These are phyloP conservation scores for Rhodofomes roseus DNA, from an alignment of 1,284 basidiomycete species.

Conservation along the genomic window DNA sequence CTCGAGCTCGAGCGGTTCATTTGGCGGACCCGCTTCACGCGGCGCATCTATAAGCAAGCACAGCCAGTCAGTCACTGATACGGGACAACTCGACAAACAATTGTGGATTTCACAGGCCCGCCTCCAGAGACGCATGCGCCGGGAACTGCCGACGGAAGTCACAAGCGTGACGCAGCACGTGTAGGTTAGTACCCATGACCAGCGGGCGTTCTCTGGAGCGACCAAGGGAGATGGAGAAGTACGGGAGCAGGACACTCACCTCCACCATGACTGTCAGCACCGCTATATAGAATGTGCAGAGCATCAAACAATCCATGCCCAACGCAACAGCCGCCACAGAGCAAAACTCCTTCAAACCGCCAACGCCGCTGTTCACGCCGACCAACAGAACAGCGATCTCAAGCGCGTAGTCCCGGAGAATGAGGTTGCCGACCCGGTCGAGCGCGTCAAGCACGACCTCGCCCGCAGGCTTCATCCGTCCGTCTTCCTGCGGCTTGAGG, in stretches of 20 bases:
- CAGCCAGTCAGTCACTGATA: constrained; percentile 6
- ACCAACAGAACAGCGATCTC: constrained; percentile 89
- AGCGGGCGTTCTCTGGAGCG: neutral
- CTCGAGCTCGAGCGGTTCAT: constrained; percentile 27
- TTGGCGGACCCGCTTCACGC: constrained; percentile 33
- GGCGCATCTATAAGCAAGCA: constrained; percentile 28
- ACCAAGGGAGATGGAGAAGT: constrained; percentile 2
- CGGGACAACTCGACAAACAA: neutral
- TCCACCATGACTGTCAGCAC: constrained; percentile 95
- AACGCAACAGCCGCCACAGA: constrained; percentile 88
- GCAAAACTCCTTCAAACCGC: constrained; percentile 93
- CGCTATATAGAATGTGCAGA: constrained; percentile 89
- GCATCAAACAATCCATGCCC: constrained; percentile 82
- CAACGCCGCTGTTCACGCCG: constrained; percentile 85
- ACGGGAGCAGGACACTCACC: constrained; percentile 40
- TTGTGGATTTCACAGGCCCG: neutral
- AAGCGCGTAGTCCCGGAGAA: constrained; percentile 90
- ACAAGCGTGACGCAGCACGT: neutral
- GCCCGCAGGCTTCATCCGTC: constrained; percentile 70
- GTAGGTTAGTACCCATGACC: neutral
- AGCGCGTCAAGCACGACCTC: constrained; percentile 86
- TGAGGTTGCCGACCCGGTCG: constrained; percentile 72
- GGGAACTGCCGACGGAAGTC: neutral
- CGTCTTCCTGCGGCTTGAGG: constrained; percentile 43
- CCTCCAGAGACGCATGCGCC: neutral